phyloP scores from a whole-genome alignment of 2,329 filamentous ascomycete species.

The Metarhizium rileyi region DNA sequence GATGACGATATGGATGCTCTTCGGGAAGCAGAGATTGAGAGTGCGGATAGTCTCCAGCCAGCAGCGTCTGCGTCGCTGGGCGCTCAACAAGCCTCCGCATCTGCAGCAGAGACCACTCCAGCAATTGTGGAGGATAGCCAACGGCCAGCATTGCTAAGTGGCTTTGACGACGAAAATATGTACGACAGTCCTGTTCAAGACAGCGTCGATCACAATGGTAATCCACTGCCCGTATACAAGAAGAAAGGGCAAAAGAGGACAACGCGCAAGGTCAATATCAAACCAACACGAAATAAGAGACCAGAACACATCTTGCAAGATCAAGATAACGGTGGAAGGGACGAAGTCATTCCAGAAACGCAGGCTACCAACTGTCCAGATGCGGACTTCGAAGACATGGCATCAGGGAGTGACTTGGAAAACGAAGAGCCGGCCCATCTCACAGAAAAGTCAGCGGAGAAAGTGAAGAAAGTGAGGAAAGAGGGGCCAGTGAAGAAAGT shows the following conservation, averaged over 20 bases:
- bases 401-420: neutral
- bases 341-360: conserved; percentile 23
- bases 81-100: conserved; percentile 5
- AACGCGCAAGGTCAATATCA: conserved; percentile 58
- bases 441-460: conserved; percentile 17
- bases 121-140: conserved; percentile 32
- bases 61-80: conserved; percentile 14
- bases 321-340: conserved; percentile 16
- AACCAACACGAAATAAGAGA: conserved; percentile 40
- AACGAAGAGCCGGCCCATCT: conserved; percentile 12
- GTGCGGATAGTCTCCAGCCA: conserved; percentile 14
- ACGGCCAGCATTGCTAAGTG: conserved; percentile 40
- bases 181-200: conserved; percentile 48
- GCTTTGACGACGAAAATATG: conserved; percentile 52
- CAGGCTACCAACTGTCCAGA: conserved; percentile 12
- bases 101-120: conserved; percentile 25
- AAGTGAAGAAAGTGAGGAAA: conserved; percentile 23
- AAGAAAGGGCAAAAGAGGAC: conserved; percentile 79
- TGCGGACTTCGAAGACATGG: conserved; percentile 11
- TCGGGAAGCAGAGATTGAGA: conserved; percentile 55
- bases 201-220: conserved; percentile 43
- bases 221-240: conserved; percentile 58
- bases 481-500: conserved; percentile 40
- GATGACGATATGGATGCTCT: conserved; percentile 59
- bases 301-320: conserved; percentile 22